phyloP scores from a whole-genome alignment of 2,329 filamentous ascomycete species.

The Clarireedia hainanense region DNA sequence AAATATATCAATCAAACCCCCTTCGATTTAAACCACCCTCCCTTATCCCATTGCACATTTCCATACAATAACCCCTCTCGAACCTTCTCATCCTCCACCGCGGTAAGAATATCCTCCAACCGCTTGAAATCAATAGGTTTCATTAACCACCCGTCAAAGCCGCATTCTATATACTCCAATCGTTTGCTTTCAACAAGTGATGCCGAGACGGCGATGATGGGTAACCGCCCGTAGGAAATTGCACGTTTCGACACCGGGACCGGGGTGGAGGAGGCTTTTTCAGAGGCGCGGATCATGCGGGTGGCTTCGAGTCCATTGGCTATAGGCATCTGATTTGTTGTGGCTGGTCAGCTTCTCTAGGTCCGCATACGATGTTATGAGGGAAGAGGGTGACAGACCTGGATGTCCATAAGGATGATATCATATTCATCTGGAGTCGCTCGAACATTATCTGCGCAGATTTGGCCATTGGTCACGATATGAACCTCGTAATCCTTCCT shows the following conservation, averaged over 20 bases:
- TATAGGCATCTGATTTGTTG: slow-evolving; percentile 70
- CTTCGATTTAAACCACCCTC: slow-evolving; percentile 64
- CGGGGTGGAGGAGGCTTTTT: slow-evolving; percentile 35
- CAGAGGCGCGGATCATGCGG: slow-evolving; percentile 71
- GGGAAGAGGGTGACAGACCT: slow-evolving; percentile 45
- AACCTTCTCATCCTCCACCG: slow-evolving; percentile 54
- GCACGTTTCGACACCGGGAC: slow-evolving; percentile 35
- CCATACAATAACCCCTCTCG: slow-evolving; percentile 59
- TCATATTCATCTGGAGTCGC: slow-evolving; percentile 60
- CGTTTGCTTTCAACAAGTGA: slow-evolving; percentile 61
- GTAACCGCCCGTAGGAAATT: slow-evolving; percentile 54
- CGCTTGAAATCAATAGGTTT: slow-evolving; percentile 80
- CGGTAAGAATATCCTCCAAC: slow-evolving; percentile 58
- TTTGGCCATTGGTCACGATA: slow-evolving; percentile 74
- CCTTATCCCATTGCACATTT: slow-evolving; percentile 64
- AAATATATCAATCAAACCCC: neutral
- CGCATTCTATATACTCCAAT: slow-evolving; percentile 63
- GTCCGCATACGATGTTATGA: neutral
- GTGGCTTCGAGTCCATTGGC: slow-evolving; percentile 76
- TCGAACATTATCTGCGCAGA: slow-evolving; percentile 64
- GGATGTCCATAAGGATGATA: slow-evolving; percentile 86
- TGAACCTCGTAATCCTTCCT: slow-evolving; percentile 64
- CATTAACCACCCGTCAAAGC: slow-evolving; percentile 86
- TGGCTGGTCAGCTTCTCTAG: too few relatives aligned
- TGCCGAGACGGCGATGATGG: slow-evolving; percentile 82